Base-by-base conservation (phyloP, 768 basidiomycete species). In the Fibroporia radiculosa region DNA sequence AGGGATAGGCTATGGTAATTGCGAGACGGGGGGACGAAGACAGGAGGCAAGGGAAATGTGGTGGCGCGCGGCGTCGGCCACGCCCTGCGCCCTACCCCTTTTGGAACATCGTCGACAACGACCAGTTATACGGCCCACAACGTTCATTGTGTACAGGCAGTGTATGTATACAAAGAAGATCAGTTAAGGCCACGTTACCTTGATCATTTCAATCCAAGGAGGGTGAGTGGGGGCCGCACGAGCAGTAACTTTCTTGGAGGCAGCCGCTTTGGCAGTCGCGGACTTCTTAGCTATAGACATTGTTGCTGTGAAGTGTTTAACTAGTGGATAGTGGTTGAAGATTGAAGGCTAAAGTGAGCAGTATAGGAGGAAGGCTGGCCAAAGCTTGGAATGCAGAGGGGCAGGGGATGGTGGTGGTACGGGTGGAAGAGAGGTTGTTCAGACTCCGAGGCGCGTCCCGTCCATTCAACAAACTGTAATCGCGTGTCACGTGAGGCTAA, bases 161-260 rank as follows among this genome's bases (percentile, higher is more conserved):
- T 25, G 37, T 31, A 43, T 33, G 45, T 14, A 52, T 54, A 44
- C 49, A 45, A 23, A 44, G 27, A 20, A 42, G 43, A 7, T 35
- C 16, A 27, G 33, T 28, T 18, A 43, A 32, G 11, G 53, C 48
- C 43, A 37, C 29, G 71, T 60, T 56, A 84, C 84, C 73, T 85
- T 86, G 63, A 88, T 86, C 84, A 88, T 88, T 44, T 87, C 83
- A 46, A 74, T 63, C 79, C 80, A 83, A 47, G 73, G 61, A 11
- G 81, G 80, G 55, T 82, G 80, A 32, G 73, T 47, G 42, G 61
- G 52, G 22, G 57, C 52, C 45, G 69, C 57, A 37, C 66, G 67
- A 43, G 67, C 54, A 16, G 69, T 61, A 27, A 67, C 54, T 64
- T 74, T 78, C 60, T 73, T 62, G 38, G 67, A 51, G 42, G 60